Base-by-base conservation (phyloP, 441 rosid genomes). In the Brassica balearica region DNA sequence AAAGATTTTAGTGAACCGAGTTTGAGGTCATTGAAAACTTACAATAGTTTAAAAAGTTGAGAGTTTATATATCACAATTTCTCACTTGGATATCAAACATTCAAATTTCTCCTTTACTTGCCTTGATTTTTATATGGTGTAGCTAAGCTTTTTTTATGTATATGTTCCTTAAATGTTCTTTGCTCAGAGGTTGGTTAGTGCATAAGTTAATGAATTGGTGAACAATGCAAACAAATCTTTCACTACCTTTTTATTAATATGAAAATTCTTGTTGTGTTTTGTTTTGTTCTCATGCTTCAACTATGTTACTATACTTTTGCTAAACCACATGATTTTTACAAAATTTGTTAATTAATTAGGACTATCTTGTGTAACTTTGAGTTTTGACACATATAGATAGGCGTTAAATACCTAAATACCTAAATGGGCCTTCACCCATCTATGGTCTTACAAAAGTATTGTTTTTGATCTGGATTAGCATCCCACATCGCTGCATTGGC, bases 131-230 rank as follows among this genome's bases (percentile, higher is more conserved):
- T 27, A 62, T 76, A 22, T 29, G 48, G 69, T 63, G 46, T 10
- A 74, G 66, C 29, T 56, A 66, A 75, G 67, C 23, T 76, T 6
- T 76, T 34, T 46, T 4, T 11, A 68, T 75, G 69, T 62, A 34
- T 53, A 29, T 64, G 60, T 65, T 59, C 67, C 46, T 5, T 60
- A 6, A 5, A 20, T 62, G 80, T 66, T 66, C 17, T 14, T 14
- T 74, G 55, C 53, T 73, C 7, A 22, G 5, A 22, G 70, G 32
- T 66, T 66, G 22, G 34, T 73, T 11, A 9, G 22, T 64, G 69
- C 22, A 5, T 27, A 5, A 46, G 32, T 27, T 66, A n/a, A 48
- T 73, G 14, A 64, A 72, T 23, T 8, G 20, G 38, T 22, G 51
- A 11, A 32, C 19, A 32, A 32, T 6, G 51, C 29, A 63, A 17